A percentile compares a stretch with the other conserved stretches of the same genome.
Conservation (phyloP, 768 basidiomycete genomes). For the Psilocybe azurescens region DNA sequence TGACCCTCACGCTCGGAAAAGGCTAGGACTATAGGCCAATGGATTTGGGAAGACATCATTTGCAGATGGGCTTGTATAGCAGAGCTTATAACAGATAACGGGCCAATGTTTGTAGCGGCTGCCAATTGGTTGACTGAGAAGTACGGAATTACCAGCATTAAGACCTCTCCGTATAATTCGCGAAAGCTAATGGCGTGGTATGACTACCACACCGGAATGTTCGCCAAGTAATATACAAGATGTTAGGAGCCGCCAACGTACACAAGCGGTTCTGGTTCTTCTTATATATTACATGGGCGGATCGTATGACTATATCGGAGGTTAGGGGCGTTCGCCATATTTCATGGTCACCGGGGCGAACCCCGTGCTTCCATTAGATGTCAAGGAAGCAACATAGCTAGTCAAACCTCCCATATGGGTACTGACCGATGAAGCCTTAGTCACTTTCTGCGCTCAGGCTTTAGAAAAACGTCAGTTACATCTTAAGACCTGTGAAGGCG, state of each 20-base stretch:
- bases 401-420: conserved; percentile 18
- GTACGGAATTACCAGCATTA: conserved; percentile 25
- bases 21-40: conserved; percentile 24
- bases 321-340: conserved; percentile 33
- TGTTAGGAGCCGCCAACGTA: background rate
- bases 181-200: conserved; percentile 25
- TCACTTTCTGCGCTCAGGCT: conserved; percentile 21
- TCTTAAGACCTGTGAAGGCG: background rate
- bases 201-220: conserved; percentile 27
- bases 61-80: conserved; percentile 43
- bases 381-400: conserved; percentile 30
- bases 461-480: conserved; percentile 24
- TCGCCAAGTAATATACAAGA: conserved; percentile 20
- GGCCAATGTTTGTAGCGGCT: conserved; percentile 22
- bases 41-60: conserved; percentile 35
- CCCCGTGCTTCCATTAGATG: conserved; percentile 30
- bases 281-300: conserved; percentile 36
- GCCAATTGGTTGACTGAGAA: conserved; percentile 24
- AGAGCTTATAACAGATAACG: conserved; percentile 40
- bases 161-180: conserved; percentile 23
- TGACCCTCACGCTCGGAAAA: conserved; percentile 24
- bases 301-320: conserved; percentile 27
- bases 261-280: conserved; percentile 23
- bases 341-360: conserved; percentile 33
- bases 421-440: conserved; percentile 21